Conservation (phyloP, 1,139 yeast species). For the Yamadazyma pseudoaaseri region DNA sequence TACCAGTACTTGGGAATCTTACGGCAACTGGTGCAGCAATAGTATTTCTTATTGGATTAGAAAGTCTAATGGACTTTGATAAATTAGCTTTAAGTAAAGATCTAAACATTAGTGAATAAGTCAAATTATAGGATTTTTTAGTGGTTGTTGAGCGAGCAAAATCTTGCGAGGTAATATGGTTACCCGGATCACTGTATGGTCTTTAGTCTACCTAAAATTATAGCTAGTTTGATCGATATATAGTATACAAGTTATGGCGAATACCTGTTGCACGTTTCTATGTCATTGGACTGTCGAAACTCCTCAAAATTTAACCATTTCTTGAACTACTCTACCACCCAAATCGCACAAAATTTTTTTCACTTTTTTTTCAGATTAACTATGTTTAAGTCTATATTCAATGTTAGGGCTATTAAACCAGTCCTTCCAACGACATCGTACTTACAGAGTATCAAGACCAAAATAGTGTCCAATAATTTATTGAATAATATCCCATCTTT, state of each 20-base stretch:
- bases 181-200: too few species aligned
- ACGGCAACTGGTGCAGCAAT: slow-evolving; percentile 1
- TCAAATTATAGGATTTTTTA: slow-evolving; percentile 9
- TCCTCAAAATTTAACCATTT: too few species aligned
- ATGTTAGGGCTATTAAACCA: slow-evolving; percentile 8
- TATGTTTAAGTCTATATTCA: slow-evolving; percentile 15
- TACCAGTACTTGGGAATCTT: slow-evolving; percentile 13
- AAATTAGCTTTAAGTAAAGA: slow-evolving; percentile 22
- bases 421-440: slow-evolving; percentile 6
- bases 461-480: not conserved
- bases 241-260: too few species aligned
- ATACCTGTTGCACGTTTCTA: too few species aligned
- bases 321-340: too few species aligned
- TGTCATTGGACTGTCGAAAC: too few species aligned
- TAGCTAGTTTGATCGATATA: too few species aligned
- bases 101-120: slow-evolving; percentile 32
- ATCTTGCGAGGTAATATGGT: too few species aligned
- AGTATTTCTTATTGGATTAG: not conserved
- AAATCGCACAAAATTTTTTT: slow-evolving; percentile 6
- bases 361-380: slow-evolving; percentile 12
- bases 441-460: slow-evolving; percentile 5
- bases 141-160: slow-evolving; percentile 11
- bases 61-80: slow-evolving; percentile 21
- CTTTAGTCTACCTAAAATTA: too few species aligned
- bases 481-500: slow-evolving; percentile 6